Conservation (phyloP, 2,329 filamentous ascomycete genomes). For the Thielaviopsis populi region DNA sequence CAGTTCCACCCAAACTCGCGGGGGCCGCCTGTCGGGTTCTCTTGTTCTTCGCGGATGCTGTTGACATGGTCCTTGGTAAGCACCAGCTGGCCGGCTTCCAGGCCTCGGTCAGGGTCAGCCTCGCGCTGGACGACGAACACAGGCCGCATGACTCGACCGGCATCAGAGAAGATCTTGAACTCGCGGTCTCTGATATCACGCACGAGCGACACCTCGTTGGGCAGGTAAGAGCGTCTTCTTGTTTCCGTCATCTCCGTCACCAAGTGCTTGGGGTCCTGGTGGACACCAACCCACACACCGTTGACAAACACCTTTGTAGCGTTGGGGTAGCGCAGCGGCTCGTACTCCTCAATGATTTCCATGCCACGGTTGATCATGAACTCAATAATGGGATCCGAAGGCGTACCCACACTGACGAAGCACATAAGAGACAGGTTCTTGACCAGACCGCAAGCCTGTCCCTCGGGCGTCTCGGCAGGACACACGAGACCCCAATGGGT, state of each 20-base stretch:
- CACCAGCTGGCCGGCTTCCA: constrained; percentile 53
- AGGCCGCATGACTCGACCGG: constrained; percentile 84
- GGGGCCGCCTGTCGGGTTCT: constrained; percentile 43
- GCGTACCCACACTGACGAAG: constrained; percentile 89
- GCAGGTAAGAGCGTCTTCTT: constrained; percentile 67
- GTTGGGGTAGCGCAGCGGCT: constrained; percentile 68
- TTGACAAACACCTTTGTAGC: constrained; percentile 98
- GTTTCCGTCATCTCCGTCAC: constrained; percentile 65
- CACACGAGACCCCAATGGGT: constrained; percentile 98
- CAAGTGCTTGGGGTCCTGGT: constrained; percentile 73
- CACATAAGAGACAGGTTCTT: constrained; percentile 98
- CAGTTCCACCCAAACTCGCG: constrained; percentile 76
- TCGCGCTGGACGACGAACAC: constrained; percentile 89
- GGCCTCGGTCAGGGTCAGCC: constrained; percentile 48
- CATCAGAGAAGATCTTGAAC: constrained; percentile 97
- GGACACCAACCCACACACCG: constrained; percentile 93
- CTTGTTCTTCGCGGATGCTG: constrained; percentile 57
- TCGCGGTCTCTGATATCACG: constrained; percentile 93
- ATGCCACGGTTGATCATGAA: constrained; percentile 95
- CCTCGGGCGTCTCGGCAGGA: constrained; percentile 93
- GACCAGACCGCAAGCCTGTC: constrained; percentile 93
- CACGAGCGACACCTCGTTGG: constrained; percentile 85
- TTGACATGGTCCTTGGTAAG: constrained; percentile 73
- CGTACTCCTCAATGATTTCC: constrained; percentile 93
- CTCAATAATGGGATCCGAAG: constrained; percentile 76